phyloP scores from a whole-genome alignment of 495 filamentous ascomycete species.

The Aspergillus ostianus region DNA sequence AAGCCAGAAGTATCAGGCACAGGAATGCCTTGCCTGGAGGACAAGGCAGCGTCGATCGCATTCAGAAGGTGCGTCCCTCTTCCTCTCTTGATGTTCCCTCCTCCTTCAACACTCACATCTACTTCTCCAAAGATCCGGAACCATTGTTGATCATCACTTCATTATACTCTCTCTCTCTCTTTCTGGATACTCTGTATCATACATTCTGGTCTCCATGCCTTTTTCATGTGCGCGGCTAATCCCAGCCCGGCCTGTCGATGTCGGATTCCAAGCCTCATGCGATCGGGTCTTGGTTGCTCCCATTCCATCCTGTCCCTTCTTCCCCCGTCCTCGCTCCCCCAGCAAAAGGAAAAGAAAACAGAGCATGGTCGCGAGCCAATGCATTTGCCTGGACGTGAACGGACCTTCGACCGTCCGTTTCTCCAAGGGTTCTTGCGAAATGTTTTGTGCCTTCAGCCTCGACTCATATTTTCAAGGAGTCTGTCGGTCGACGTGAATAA shows the following conservation, averaged over 20 bases:
- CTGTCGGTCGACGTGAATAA: not conserved
- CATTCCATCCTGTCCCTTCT: not conserved
- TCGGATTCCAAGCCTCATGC: not conserved
- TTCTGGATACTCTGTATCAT: not conserved
- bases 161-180: not conserved
- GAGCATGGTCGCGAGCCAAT: not conserved
- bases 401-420: not conserved
- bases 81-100: not conserved
- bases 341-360: not conserved
- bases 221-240: not conserved
- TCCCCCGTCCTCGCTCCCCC: not conserved
- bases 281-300: not conserved
- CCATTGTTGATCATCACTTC: not conserved
- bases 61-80: not conserved
- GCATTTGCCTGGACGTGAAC: not conserved
- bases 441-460: not conserved
- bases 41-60: not conserved
- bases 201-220: not conserved
- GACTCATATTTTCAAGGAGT: not conserved
- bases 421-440: not conserved
- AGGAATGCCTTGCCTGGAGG: not conserved
- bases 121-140: not conserved
- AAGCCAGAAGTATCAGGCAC: not conserved
- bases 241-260: not conserved
- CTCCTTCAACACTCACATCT: not conserved